A percentile compares a stretch with the other conserved stretches of the same genome.
These are phyloP conservation scores for Tulasnella sp. DNA, from an alignment of 768 basidiomycete species.

Conservation along the genomic window DNA sequence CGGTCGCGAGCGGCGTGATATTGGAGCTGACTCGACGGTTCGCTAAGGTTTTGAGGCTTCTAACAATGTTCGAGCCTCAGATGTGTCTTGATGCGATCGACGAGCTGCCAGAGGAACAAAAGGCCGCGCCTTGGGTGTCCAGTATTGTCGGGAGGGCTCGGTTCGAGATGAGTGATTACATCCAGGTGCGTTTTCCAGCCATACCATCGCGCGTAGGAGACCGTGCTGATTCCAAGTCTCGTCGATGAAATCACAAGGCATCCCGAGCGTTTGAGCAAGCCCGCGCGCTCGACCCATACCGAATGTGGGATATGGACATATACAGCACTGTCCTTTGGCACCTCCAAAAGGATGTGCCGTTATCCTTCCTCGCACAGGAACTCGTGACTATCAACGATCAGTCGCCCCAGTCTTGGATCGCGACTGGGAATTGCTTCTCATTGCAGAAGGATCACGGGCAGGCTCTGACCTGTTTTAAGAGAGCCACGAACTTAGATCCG, in stretches of 20 bases:
- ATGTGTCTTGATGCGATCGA: conserved; percentile 67
- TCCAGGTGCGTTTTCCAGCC: conserved; percentile 69
- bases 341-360: conserved; percentile 65
- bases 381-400: conserved; percentile 74
- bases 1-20: conserved; percentile 60
- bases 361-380: conserved; percentile 90
- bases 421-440: conserved; percentile 91
- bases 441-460: conserved; percentile 88
- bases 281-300: conserved; percentile 78
- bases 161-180: conserved; percentile 84
- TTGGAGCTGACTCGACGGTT: conserved; percentile 72
- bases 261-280: conserved; percentile 79
- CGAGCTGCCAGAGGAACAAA: conserved; percentile 59
- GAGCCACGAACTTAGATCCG: conserved; percentile 82
- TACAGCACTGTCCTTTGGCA: conserved; percentile 97
- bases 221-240: conserved; percentile 16
- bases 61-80: conserved; percentile 66
- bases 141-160: conserved; percentile 77
- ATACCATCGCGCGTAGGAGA: background rate
- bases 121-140: conserved; percentile 64
- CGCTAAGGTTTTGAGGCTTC: conserved; percentile 62
- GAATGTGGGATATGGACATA: conserved; percentile 86
- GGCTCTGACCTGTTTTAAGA: conserved; percentile 86
- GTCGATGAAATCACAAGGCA: conserved; percentile 42
- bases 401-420: conserved; percentile 87